These are phyloP conservation scores for Lumnitzera racemosa DNA, from an alignment of 345 rosid genomes.

Conservation along the genomic window DNA sequence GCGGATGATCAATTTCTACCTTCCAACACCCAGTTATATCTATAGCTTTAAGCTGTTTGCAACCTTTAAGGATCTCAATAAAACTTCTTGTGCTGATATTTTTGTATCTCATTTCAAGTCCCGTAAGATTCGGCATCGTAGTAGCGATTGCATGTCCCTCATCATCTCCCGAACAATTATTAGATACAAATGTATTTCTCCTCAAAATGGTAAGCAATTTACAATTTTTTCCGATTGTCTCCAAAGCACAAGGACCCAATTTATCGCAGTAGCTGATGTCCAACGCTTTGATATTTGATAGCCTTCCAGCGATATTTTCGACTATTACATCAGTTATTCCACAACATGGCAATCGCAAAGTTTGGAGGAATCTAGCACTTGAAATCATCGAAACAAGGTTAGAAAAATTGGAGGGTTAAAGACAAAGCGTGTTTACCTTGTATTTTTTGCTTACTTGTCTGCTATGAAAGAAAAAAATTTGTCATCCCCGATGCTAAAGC, in stretches of 20 bases:
- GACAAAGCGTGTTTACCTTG: too few relatives aligned
- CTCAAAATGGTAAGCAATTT: conserved; percentile 15
- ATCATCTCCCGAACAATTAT: conserved; percentile 17
- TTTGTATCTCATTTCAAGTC: conserved; percentile 24
- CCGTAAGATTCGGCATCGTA: conserved; percentile 28
- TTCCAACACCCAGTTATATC: conserved; percentile 24
- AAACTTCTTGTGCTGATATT: conserved; percentile 19
- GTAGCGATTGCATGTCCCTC: conserved; percentile 25
- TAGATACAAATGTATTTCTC: conserved; percentile 17
- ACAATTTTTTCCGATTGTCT: conserved; percentile 22
- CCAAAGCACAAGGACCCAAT: conserved; percentile 16
- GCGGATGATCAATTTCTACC: conserved; percentile 14
- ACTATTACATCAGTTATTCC: conserved; percentile 20
- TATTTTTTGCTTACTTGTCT: conserved; percentile 17
- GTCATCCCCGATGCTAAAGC: background rate
- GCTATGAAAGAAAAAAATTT: conserved; percentile 17
- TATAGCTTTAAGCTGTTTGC: conserved; percentile 15
- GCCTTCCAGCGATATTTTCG: conserved; percentile 18
- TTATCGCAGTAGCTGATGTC: conserved; percentile 24
- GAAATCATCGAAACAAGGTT: conserved; percentile 4
- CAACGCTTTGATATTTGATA: conserved; percentile 16
- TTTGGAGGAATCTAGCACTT: conserved; percentile 20
- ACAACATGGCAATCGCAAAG: conserved; percentile 19
- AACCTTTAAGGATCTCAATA: conserved; percentile 15
- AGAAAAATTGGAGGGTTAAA: background rate